Conservation (phyloP, 2,329 filamentous ascomycete genomes). For the Neofusicoccum sp. region DNA sequence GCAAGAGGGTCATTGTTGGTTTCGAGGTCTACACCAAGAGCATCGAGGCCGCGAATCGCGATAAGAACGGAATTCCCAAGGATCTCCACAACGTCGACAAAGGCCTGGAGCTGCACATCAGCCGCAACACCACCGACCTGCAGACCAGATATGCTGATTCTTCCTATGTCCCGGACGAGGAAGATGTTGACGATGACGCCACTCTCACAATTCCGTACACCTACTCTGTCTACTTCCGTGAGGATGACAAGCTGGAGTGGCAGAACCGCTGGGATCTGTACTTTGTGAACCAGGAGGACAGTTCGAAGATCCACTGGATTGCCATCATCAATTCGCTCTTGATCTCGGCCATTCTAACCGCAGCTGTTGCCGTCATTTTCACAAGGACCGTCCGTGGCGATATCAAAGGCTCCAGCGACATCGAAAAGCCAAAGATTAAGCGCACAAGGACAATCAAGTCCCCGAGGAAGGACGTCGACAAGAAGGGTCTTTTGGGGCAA, state of each 20-base stretch:
- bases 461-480: conserved; percentile 52
- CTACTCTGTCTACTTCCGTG: conserved; percentile 86
- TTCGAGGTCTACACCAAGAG: conserved; percentile 92
- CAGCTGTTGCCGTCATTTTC: conserved; percentile 77
- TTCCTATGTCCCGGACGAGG: conserved; percentile 59
- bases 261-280: conserved; percentile 82
- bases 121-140: conserved; percentile 59
- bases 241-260: conserved; percentile 80
- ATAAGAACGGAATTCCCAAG: conserved; percentile 64
- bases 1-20: conserved; percentile 77
- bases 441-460: conserved; percentile 49
- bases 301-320: conserved; percentile 79
- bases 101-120: conserved; percentile 67
- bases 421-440: conserved; percentile 61
- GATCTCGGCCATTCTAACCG: conserved; percentile 75
- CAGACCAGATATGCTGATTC: conserved; percentile 53
- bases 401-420: conserved; percentile 66
- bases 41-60: conserved; percentile 61
- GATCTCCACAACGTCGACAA: conserved; percentile 63
- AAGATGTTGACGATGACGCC: conserved; percentile 56
- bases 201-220: conserved; percentile 76
- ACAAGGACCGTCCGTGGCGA: conserved; percentile 75
- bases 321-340: conserved; percentile 85
- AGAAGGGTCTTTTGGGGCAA: conserved; percentile 58
- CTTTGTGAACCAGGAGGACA: conserved; percentile 83